phyloP scores from a whole-genome alignment of 2,329 filamentous ascomycete genomes.

The Cordyceps cateniannulata region DNA sequence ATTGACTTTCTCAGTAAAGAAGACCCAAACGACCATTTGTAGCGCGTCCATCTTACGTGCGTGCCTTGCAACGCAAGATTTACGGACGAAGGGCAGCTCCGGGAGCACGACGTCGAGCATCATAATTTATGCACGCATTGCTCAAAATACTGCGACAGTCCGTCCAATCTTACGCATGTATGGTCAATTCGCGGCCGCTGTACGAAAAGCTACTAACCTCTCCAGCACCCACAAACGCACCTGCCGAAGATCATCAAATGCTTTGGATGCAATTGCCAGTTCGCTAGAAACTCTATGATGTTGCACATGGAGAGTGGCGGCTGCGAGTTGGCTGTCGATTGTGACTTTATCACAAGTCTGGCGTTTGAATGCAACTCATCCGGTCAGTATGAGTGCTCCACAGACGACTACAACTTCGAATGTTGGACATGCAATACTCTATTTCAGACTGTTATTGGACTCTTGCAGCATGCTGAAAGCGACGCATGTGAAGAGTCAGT shows the following conservation, averaged over 20 bases:
- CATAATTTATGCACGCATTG: slow-evolving; percentile 18
- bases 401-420: slow-evolving; percentile 10
- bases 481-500: slow-evolving; percentile 14
- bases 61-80: slow-evolving; percentile 1
- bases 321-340: slow-evolving; percentile 15
- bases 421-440: slow-evolving; percentile 16
- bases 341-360: slow-evolving; percentile 2
- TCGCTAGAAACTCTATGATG: slow-evolving; percentile 18
- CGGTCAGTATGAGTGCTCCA: slow-evolving; percentile 17
- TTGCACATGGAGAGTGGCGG: slow-evolving; percentile 20
- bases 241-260: slow-evolving; percentile 14
- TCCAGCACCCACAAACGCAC: slow-evolving; percentile 18
- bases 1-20: slow-evolving; percentile 5
- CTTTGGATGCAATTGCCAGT: slow-evolving; percentile 15
- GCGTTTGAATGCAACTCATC: slow-evolving; percentile 14
- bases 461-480: slow-evolving; percentile 22
- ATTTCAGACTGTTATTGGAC: slow-evolving; percentile 15
- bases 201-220: not conserved
- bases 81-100: not conserved
- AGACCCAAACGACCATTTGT: slow-evolving; percentile 11
- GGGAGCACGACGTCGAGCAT: slow-evolving; percentile 9
- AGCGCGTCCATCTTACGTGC: slow-evolving; percentile 10
- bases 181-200: not conserved
- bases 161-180: slow-evolving; percentile 15
- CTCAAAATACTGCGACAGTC: not conserved